Percentiles rank a stretch among this genome's conserved stretches.
phyloP scores from a whole-genome alignment of 176 grass and related monocot genomes.

The Bonia amplexicaulis region DNA sequence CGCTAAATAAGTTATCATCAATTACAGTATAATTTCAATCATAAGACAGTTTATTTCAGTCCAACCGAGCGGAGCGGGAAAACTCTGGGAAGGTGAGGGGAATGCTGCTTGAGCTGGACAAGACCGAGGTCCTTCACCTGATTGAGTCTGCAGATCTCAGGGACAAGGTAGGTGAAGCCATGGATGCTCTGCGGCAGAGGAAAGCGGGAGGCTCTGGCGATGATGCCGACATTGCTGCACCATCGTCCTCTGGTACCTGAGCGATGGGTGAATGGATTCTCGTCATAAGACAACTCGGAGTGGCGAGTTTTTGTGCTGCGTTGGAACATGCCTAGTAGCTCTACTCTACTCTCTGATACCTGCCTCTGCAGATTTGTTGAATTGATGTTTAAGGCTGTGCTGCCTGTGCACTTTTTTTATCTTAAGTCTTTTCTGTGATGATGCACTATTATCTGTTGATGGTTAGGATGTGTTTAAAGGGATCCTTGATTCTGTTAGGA shows the following conservation, averaged over 20 bases:
- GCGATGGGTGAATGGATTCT: neutral
- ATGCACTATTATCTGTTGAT: neutral
- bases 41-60: no score
- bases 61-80: neutral
- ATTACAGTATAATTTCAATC: no score
- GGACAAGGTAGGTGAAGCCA: conserved; percentile 33
- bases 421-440: neutral
- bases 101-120: conserved; percentile 62
- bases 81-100: conserved; percentile 43
- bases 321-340: neutral
- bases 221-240: neutral
- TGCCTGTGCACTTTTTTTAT: neutral
- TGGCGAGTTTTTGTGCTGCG: neutral
- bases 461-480: neutral
- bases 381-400: neutral
- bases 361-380: neutral
- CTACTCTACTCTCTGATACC: no score
- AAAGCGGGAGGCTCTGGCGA: neutral
- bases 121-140: conserved; percentile 39
- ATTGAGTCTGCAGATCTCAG: conserved; percentile 39
- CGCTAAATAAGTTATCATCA: rapidly evolving
- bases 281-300: neutral
- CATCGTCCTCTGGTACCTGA: neutral
- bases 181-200: conserved; percentile 16
- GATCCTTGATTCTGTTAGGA: neutral